These are phyloP conservation scores for Petrea volubilis DNA, from an alignment of 257 asterid genomes.

Conservation along the genomic window DNA sequence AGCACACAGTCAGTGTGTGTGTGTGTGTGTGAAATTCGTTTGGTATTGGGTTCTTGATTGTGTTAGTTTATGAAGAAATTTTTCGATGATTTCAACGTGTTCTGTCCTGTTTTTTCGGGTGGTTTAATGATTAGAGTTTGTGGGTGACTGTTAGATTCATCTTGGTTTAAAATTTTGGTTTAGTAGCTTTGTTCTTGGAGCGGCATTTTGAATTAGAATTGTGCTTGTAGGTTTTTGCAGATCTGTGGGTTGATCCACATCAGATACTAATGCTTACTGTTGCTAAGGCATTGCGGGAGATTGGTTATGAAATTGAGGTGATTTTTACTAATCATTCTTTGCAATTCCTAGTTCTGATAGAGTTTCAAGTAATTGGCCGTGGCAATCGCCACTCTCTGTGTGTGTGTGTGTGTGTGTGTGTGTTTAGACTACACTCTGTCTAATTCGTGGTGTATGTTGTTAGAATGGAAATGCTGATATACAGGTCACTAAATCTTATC, in stretches of 20 bases:
- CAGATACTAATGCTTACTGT: slow-evolving; percentile 82
- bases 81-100: not conserved
- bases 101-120: not conserved
- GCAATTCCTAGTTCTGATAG: not conserved
- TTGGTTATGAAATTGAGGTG: slow-evolving; percentile 95
- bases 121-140: not conserved
- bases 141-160: not conserved
- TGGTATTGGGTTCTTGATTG: not conserved
- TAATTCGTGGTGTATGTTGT: not conserved
- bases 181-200: slow-evolving; percentile 13
- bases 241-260: slow-evolving; percentile 69
- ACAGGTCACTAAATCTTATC: not conserved
- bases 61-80: not conserved
- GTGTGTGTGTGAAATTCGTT: slow-evolving; percentile 3
- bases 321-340: slow-evolving; percentile 9
- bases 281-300: slow-evolving; percentile 61
- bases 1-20: not conserved
- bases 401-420: not conserved
- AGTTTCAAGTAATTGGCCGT: not conserved
- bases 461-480: not conserved
- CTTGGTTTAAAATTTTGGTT: not conserved
- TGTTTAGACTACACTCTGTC: not conserved
- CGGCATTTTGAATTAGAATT: slow-evolving; percentile 23
- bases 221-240: slow-evolving; percentile 67
- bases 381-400: not conserved